Conservation (phyloP, 345 rosid genomes). For the Sisymbrium irio region DNA sequence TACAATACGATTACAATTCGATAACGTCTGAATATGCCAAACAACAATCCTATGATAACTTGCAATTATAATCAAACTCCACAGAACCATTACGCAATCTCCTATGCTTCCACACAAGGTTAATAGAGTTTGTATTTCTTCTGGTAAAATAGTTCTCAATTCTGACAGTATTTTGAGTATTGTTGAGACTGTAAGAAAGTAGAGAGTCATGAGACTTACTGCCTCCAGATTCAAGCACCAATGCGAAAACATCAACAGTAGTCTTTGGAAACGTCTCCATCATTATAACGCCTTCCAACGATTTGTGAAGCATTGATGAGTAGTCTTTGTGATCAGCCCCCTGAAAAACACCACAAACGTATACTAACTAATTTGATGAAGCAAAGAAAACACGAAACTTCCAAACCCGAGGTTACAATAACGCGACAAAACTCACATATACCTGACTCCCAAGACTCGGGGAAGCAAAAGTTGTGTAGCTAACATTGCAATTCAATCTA, state of each 20-base stretch:
- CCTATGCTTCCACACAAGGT: slow-evolving; percentile 13
- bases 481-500: slow-evolving; percentile 76
- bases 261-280: slow-evolving; percentile 90
- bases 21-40: slow-evolving; percentile 1
- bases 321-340: slow-evolving; percentile 74
- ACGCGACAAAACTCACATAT: slow-evolving; percentile 19
- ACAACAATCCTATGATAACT: not conserved
- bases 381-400: slow-evolving; percentile 2
- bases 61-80: not conserved
- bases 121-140: not conserved
- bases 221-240: slow-evolving; percentile 97
- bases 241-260: slow-evolving; percentile 90
- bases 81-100: not conserved
- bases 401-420: not conserved
- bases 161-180: not conserved
- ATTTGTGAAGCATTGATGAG: slow-evolving; percentile 89
- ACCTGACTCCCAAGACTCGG: slow-evolving; percentile 67
- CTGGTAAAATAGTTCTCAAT: not conserved
- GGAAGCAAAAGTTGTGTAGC: slow-evolving; percentile 82
- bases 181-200: not conserved
- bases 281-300: slow-evolving; percentile 84
- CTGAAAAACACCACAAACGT: slow-evolving; percentile 31
- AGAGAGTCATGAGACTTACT: slow-evolving; percentile 50
- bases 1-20: slow-evolving; percentile 4
- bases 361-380: slow-evolving; percentile 7